Base-by-base conservation (phyloP, 768 basidiomycete genomes). In the button mushroom (Agaricus bisporus) region DNA sequence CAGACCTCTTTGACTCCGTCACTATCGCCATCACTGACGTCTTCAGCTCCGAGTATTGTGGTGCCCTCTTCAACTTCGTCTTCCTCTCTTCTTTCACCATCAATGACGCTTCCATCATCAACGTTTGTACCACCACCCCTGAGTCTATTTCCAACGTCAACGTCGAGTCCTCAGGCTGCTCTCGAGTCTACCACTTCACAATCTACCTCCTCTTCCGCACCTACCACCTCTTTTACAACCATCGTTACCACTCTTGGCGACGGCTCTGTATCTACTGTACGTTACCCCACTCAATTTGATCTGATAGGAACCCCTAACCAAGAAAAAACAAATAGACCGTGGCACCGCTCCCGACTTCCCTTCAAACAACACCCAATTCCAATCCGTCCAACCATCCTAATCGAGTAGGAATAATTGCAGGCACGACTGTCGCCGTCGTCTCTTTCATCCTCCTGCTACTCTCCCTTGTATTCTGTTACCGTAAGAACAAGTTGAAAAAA, bases 371-470 rank as follows among this genome's bases (percentile, higher is more conserved):
- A 57, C 29, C 44, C 25, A 46, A 46, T 11, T 11, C 42, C 5
- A n/a, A 39, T n/a, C 38, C 38, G 3, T 39, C 38, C 12, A 14
- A 60, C 38, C 39, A 11, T 35, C 37, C 17, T 10, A 50, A 6
- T 46, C 51, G 57, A 2, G 55, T 57, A 10, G 54, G 49, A 41
- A 56, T 62, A 1, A 63, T 61, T 22, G 59, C 60, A 3, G 55
- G 58, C 35, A 51, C 57, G 36, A 56, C 56, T 10, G 53, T 56
- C 4, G 50, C 45, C 8, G 51, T 49, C 10, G 46, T 52, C 25
- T 37, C 45, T 14, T n/a, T 59, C 41, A 51, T 53, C 15, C 49
- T 56, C 15, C 52, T 49, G 12, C 2, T 55, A 25, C 54, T 60
- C 14, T 54, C 54, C 7, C 47, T 47, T 28, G 28, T 53, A 15